Evolutionary conservation across 371 early-diverging fungal species (phyloP).

Genomic region (Rhizopus arrhizus): DNA sequence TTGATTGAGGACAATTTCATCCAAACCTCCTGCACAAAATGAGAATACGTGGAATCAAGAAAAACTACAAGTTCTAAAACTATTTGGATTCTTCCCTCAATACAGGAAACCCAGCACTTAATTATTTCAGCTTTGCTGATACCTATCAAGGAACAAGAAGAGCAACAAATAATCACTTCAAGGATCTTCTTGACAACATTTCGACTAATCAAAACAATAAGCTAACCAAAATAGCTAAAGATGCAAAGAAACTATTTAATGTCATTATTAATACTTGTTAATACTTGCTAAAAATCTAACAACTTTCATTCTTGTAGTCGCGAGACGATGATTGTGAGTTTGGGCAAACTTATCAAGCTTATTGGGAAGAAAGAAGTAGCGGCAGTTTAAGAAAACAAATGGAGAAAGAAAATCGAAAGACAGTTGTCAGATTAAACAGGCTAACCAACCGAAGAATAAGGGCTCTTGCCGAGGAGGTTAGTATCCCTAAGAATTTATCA

Average conservation of each 20-base stretch:
- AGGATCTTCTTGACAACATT: not conserved
- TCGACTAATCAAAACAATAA: conserved; percentile 11
- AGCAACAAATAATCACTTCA: conserved; percentile 6
- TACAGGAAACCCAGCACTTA: not conserved
- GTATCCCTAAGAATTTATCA: conserved; percentile 7
- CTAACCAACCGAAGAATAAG: conserved; percentile 5
- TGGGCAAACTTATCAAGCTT: conserved; percentile 1
- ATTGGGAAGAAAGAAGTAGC: conserved; percentile 1
- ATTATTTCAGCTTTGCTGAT: conserved; percentile 10
- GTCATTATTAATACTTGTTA: conserved; percentile 10
- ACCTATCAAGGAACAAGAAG: not conserved
- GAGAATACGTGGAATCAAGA: not conserved
- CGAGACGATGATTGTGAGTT: conserved; percentile 4
- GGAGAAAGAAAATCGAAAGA: conserved; percentile 7
- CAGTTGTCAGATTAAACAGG: not conserved
- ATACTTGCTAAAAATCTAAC: conserved; percentile 8
- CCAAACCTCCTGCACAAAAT: too few relatives aligned
- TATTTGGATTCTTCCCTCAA: conserved; percentile 1
- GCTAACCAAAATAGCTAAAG: conserved; percentile 4
- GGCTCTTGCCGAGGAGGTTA: not conserved
- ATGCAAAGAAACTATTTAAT: conserved; percentile 1
- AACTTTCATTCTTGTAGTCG: conserved; percentile 11
- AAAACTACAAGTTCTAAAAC: conserved; percentile 5
- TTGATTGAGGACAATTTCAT: too few relatives aligned
- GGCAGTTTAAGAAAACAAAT: not conserved